These are phyloP conservation scores for Peribolospora kevripleyi DNA, from an alignment of 768 basidiomycete species.

Conservation along the genomic window DNA sequence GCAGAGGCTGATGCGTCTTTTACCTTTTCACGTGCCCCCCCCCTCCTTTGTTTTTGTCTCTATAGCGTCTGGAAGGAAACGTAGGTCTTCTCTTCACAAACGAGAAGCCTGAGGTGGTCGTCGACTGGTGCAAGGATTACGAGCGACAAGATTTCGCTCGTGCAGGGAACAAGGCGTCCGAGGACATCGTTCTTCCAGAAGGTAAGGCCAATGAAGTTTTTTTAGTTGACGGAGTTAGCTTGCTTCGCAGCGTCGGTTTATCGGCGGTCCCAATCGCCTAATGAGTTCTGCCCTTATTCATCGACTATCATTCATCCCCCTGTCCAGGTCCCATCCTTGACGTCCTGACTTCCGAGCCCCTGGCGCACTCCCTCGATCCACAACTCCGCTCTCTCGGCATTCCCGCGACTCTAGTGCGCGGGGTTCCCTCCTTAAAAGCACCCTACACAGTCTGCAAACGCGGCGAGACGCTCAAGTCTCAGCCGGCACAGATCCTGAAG, in stretches of 20 bases:
- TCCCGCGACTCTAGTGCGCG: conserved; percentile 50
- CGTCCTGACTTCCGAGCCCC: conserved; percentile 41
- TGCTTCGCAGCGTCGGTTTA: not conserved
- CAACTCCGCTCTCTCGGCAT: conserved; percentile 82
- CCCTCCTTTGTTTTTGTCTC: not conserved
- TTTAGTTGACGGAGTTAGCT: not conserved
- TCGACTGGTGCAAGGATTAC: conserved; percentile 85
- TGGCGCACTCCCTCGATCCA: conserved; percentile 93
- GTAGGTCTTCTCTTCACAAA: conserved; percentile 83
- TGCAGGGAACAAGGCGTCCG: conserved; percentile 51
- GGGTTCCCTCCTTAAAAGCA: conserved; percentile 47
- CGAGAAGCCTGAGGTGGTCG: conserved; percentile 64
- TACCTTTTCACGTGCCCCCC: too few species aligned
- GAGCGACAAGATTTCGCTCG: conserved; percentile 75
- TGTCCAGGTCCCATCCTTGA: conserved; percentile 48
- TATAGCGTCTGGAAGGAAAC: conserved; percentile 77
- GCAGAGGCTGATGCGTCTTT: too few species aligned
- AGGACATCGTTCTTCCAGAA: conserved; percentile 46
- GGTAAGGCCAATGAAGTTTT: conserved; percentile 13
- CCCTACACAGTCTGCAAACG: conserved; percentile 66
- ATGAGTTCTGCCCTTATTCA: not conserved
- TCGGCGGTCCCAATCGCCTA: not conserved
- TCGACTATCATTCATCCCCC: not conserved
- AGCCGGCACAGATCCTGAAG: conserved; percentile 83
- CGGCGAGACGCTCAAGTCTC: conserved; percentile 51